Percentiles rank a stretch among this genome's conserved stretches.
phyloP scores from a whole-genome alignment of 352 stramenopile genomes.

The Globisporangium takayamanum region DNA sequence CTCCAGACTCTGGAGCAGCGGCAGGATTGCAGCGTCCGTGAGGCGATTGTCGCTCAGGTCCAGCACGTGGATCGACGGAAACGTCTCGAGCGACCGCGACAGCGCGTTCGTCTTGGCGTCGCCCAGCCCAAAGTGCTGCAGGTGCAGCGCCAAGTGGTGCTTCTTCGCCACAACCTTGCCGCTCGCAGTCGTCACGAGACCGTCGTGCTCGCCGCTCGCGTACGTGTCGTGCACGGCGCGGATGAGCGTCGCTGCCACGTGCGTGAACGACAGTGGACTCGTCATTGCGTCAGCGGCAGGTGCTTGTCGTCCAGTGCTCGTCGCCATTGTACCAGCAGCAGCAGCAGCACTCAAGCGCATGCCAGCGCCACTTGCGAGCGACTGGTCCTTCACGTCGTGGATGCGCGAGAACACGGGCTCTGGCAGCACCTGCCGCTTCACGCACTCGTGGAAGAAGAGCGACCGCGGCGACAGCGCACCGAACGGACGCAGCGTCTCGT shows the following conservation, averaged over 20 bases:
- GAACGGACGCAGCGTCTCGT: slow-evolving; percentile 15
- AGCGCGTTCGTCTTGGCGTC: slow-evolving; percentile 54
- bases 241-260: slow-evolving; percentile 34
- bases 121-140: slow-evolving; percentile 71
- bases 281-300: background rate
- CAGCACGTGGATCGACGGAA: slow-evolving; percentile 54
- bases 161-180: slow-evolving; percentile 28
- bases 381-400: slow-evolving; percentile 21
- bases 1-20: slow-evolving; percentile 46
- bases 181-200: slow-evolving; percentile 17
- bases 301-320: too few species aligned
- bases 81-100: slow-evolving; percentile 42
- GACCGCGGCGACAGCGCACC: slow-evolving; percentile 51
- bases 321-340: too few species aligned
- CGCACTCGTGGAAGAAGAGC: slow-evolving; percentile 62
- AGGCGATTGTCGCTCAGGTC: slow-evolving; percentile 67
- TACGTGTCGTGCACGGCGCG: slow-evolving; percentile 25
- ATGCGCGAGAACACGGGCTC: slow-evolving; percentile 72
- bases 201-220: slow-evolving; percentile 17
- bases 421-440: slow-evolving; percentile 46
- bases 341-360: too few species aligned
- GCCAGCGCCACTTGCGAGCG: too few species aligned
- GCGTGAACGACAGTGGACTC: slow-evolving; percentile 24
- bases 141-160: slow-evolving; percentile 37
- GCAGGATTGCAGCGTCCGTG: slow-evolving; percentile 54